A percentile compares a stretch with the other conserved stretches of the same genome.
These are phyloP conservation scores for Dioszegia crocea DNA, from an alignment of 768 basidiomycete genomes.

Conservation along the genomic window DNA sequence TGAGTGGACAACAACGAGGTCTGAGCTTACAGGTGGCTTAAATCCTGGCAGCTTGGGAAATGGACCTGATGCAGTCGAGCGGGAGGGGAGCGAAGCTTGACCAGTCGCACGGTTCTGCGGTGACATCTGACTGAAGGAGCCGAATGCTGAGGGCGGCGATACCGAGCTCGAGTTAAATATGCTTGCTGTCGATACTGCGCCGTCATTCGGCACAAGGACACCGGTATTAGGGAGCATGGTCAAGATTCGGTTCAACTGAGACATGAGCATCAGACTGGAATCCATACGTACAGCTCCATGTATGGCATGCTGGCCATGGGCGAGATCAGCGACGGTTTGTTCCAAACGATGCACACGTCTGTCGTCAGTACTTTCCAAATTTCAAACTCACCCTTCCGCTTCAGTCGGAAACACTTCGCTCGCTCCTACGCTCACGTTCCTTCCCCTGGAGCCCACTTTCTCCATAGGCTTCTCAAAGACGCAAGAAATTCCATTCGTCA, in stretches of 20 bases:
- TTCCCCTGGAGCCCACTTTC: slow-evolving; percentile 5
- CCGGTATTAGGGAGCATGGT: slow-evolving; percentile 28
- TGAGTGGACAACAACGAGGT: not conserved
- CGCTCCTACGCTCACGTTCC: slow-evolving; percentile 15
- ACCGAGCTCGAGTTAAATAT: slow-evolving; percentile 24
- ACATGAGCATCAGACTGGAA: not conserved
- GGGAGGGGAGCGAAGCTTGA: not conserved
- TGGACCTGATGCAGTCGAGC: slow-evolving; percentile 20
- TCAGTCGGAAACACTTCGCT: slow-evolving; percentile 12
- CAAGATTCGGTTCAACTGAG: slow-evolving; percentile 44
- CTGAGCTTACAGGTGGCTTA: slow-evolving; percentile 68
- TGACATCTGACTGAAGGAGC: slow-evolving; percentile 13
- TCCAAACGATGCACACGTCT: slow-evolving; percentile 39
- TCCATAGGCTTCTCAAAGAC: slow-evolving; percentile 44
- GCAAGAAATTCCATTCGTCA: slow-evolving; percentile 33
- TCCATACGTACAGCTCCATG: slow-evolving; percentile 32
- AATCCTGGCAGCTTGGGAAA: slow-evolving; percentile 90
- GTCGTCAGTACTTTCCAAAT: not conserved
- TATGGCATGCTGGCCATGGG: slow-evolving; percentile 43
- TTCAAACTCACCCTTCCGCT: slow-evolving; percentile 28
- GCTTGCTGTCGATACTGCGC: slow-evolving; percentile 22
- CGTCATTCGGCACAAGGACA: slow-evolving; percentile 12
- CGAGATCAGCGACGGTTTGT: slow-evolving; percentile 34
- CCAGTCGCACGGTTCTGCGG: slow-evolving; percentile 27
- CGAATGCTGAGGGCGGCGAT: slow-evolving; percentile 20